A percentile compares a stretch with the other conserved stretches of the same genome.
phyloP scores from a whole-genome alignment of 2,329 filamentous ascomycete species.

The Grosmannia penicillata region DNA sequence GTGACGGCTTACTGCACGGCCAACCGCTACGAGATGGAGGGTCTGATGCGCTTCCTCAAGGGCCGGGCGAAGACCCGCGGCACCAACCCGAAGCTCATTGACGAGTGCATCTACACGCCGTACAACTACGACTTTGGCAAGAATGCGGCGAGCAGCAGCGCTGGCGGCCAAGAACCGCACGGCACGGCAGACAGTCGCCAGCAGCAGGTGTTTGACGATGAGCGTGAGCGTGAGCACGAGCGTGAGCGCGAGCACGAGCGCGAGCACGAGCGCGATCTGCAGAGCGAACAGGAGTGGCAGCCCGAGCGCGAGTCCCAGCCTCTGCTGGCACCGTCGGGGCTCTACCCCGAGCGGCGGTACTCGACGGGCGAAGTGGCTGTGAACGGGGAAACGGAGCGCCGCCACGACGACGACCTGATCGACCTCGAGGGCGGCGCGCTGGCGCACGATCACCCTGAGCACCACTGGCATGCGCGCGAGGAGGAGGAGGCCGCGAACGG shows the following conservation, averaged over 20 bases:
- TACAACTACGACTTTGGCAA: constrained; percentile 50
- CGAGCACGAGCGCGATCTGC: constrained; percentile 12
- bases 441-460: background rate
- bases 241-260: constrained; percentile 19
- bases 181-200: background rate
- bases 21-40: constrained; percentile 79
- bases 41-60: constrained; percentile 81
- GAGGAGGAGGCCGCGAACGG: constrained; percentile 20
- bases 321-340: constrained; percentile 17
- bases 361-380: constrained; percentile 61
- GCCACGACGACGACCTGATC: constrained; percentile 33
- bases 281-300: constrained; percentile 18
- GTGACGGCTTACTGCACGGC: constrained; percentile 97
- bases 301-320: constrained; percentile 15
- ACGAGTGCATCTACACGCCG: constrained; percentile 94
- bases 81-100: constrained; percentile 79
- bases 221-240: constrained; percentile 12
- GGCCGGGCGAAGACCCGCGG: constrained; percentile 63
- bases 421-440: constrained; percentile 35
- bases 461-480: constrained; percentile 12
- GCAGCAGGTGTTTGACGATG: constrained; percentile 15
- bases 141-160: constrained; percentile 12
- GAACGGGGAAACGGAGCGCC: constrained; percentile 37
- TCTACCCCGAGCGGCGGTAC: constrained; percentile 51
- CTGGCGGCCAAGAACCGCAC: constrained; percentile 2